Percentiles rank a stretch among this genome's conserved stretches.
Conservation (phyloP, 495 filamentous ascomycete genomes). For the Entonaema liquescens region DNA sequence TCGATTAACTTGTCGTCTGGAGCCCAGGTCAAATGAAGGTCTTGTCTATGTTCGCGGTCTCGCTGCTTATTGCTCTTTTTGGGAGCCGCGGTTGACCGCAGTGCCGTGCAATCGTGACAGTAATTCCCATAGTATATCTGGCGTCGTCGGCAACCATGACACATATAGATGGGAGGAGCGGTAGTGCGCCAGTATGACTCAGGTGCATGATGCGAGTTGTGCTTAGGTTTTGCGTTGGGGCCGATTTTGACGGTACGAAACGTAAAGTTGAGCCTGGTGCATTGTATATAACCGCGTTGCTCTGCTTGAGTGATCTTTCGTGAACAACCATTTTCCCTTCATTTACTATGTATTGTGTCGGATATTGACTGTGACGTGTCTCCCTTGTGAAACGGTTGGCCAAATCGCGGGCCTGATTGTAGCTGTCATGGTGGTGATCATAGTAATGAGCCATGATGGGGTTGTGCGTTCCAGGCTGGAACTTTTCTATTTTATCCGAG, state of each 20-base stretch:
- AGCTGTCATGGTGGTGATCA: constrained; percentile 6
- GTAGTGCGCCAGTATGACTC: not conserved
- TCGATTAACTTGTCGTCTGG: constrained; percentile 21
- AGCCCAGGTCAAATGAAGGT: not conserved
- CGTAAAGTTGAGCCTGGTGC: constrained; percentile 35
- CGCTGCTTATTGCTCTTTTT: not conserved
- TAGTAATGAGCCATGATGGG: constrained; percentile 31
- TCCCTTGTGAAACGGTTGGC: constrained; percentile 20
- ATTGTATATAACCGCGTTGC: constrained; percentile 47
- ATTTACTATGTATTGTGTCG: constrained; percentile 39
- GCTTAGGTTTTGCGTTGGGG: constrained; percentile 17
- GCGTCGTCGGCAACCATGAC: constrained; percentile 27
- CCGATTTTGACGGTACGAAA: constrained; percentile 5
- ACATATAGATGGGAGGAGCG: not conserved
- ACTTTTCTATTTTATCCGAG: not conserved
- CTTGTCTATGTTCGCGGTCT: not conserved
- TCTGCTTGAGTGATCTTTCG: constrained; percentile 14
- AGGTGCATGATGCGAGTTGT: constrained; percentile 46
- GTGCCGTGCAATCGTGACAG: constrained; percentile 31
- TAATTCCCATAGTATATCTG: constrained; percentile 29
- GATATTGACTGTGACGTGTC: constrained; percentile 16
- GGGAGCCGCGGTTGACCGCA: not conserved
- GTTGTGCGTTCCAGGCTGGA: not conserved
- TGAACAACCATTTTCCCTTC: constrained; percentile 33
- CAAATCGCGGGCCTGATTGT: constrained; percentile 17